Base-by-base conservation (phyloP, 2,329 filamentous ascomycete species). In the Rhexocercosporidium sp. region DNA sequence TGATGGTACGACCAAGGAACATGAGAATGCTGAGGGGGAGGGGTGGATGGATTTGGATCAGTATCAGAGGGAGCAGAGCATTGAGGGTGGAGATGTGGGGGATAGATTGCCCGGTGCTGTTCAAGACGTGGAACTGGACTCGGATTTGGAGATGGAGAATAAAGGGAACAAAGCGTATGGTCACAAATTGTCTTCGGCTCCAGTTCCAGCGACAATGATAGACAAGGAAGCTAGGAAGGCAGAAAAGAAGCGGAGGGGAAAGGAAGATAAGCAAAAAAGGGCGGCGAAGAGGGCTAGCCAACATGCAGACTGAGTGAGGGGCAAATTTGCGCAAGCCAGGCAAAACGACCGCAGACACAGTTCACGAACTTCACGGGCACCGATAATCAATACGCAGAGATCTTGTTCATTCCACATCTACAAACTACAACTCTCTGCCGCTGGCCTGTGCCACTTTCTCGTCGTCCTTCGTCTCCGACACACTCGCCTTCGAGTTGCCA, bases 371-470 rank as follows among this genome's bases (percentile, higher is more conserved):
- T 66, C 59, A 53, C 51, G 16, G 6, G 25, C 25, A 37, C 49
- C 25, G 22, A 47, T 25, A 46, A 9, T 11, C 20, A 39, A 46
- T 16, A 25, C 20, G 31, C 14, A 20, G 47, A 54, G 12, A 57
- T 56, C 16, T 20, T 44, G 20, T 65, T 51, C 37, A 57, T 62
- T 67, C 9, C 47, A 56, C 57, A 63, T 66, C 64, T 71, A 67
- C 64, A 67, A 47, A 72, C 80, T 85, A 94, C 79, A 95, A 79
- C 81, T 96, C 93, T 70, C 92, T 87, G 66, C 93, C 93, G 49
- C 87, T 88, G 57, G 92, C 89, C 80, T 90, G 92, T 70, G 88
- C 84, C 37, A 88, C 86, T 76, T 85, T 86, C 61, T 87, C 81
- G 68, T 87, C 85, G 70, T 88, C 85, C 59, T 73, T 83, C 80